These are phyloP conservation scores for Verticillium alfalfae DNA, from an alignment of 2,329 filamentous ascomycete species.

Conservation along the genomic window DNA sequence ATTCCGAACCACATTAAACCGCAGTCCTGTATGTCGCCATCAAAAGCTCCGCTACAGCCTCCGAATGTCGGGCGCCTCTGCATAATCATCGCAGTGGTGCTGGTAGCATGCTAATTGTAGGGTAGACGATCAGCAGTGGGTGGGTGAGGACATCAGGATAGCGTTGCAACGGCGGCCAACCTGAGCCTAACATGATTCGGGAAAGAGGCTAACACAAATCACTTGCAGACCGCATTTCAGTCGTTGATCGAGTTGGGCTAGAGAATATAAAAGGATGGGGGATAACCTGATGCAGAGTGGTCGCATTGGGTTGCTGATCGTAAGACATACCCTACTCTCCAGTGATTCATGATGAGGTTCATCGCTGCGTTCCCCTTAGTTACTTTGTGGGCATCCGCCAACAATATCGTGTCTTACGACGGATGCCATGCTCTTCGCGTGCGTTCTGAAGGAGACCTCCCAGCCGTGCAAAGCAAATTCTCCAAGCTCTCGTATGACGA, in stretches of 20 bases:
- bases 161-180: neutral
- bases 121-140: neutral
- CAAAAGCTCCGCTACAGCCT: neutral
- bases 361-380: slow-evolving; percentile 2
- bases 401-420: slow-evolving; percentile 27
- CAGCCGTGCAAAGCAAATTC: neutral
- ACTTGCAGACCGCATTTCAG: neutral
- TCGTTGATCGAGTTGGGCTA: neutral
- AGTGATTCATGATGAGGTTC: slow-evolving; percentile 3
- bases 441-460: neutral
- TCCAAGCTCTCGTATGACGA: neutral
- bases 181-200: neutral
- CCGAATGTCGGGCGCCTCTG: neutral
- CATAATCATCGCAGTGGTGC: neutral
- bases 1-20: neutral
- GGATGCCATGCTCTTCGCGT: slow-evolving; percentile 39
- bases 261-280: neutral
- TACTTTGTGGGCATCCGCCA: slow-evolving; percentile 5
- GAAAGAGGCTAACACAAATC: neutral
- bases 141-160: neutral
- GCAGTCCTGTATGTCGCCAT: neutral
- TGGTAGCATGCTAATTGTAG: neutral
- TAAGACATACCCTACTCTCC: too few species aligned
- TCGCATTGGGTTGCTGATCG: too few species aligned
- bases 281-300: too few species aligned